Evolutionary conservation across 176 grass and related monocot genomes (phyloP).

Genomic region (Paspalum vaginatum): DNA sequence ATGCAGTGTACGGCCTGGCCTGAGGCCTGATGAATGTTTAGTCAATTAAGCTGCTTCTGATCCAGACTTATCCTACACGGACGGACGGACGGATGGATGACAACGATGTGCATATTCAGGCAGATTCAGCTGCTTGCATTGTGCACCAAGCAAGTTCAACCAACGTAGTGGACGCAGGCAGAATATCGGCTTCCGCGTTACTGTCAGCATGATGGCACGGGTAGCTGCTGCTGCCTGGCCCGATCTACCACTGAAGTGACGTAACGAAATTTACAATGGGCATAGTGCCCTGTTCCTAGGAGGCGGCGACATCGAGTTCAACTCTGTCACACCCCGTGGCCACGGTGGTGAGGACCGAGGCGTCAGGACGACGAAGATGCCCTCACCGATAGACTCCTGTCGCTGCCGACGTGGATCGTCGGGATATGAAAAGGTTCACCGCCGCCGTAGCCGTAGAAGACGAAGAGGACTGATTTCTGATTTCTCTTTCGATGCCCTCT

Average conservation of each 20-base stretch:
- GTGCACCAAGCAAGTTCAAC: constrained; percentile 29
- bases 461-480: too few species aligned
- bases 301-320: not conserved
- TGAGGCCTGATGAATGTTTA: too few species aligned
- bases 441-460: too few species aligned
- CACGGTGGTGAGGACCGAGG: too few species aligned
- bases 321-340: too few species aligned
- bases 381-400: too few species aligned
- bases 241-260: constrained; percentile 30
- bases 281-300: constrained; percentile 7
- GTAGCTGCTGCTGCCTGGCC: constrained; percentile 3
- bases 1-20: too few species aligned
- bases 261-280: constrained; percentile 1
- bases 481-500: too few species aligned
- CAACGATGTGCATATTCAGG: not conserved
- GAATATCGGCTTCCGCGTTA: constrained; percentile 42
- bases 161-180: constrained; percentile 26
- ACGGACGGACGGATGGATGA: constrained; percentile 3
- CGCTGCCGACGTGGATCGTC: too few species aligned
- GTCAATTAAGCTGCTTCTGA: constrained; percentile 4
- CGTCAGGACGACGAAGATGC: too few species aligned
- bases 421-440: too few species aligned
- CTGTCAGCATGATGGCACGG: constrained; percentile 38
- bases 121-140: constrained; percentile 31
- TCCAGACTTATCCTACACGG: constrained; percentile 4